Evolutionary conservation across 139 green algal genomes (phyloP).

Genomic region (Picochlorum sp.): DNA sequence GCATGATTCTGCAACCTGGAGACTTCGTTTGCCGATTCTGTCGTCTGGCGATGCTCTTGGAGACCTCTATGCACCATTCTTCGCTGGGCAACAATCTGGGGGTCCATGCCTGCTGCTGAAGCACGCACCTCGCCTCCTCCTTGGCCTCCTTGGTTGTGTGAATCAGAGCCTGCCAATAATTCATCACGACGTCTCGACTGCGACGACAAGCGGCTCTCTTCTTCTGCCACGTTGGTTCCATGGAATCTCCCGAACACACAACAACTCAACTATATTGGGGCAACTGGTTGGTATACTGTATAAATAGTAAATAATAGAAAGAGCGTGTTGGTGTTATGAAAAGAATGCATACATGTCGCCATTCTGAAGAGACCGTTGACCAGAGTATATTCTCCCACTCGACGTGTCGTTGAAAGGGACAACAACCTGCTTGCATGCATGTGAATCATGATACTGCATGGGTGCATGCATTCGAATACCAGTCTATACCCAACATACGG

Average conservation of each 20-base stretch:
- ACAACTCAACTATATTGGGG: background rate
- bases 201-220: background rate
- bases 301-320: too few species aligned
- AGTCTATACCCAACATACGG: too few species aligned
- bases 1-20: background rate
- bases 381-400: background rate
- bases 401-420: too few species aligned
- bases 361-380: background rate
- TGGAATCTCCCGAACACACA: background rate
- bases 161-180: background rate
- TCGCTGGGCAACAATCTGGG: background rate
- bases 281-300: background rate
- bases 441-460: too few species aligned
- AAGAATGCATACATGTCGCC: too few species aligned
- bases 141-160: background rate
- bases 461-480: too few species aligned
- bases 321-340: too few species aligned
- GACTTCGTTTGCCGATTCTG: background rate
- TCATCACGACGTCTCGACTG: background rate
- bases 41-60: background rate
- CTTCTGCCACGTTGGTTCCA: constrained; percentile 3
- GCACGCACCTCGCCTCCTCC: background rate
- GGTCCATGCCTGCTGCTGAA: background rate
- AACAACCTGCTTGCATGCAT: too few species aligned
- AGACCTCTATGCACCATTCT: background rate